phyloP scores from a whole-genome alignment of 768 basidiomycete genomes.

The Leccinum incarnatum region DNA sequence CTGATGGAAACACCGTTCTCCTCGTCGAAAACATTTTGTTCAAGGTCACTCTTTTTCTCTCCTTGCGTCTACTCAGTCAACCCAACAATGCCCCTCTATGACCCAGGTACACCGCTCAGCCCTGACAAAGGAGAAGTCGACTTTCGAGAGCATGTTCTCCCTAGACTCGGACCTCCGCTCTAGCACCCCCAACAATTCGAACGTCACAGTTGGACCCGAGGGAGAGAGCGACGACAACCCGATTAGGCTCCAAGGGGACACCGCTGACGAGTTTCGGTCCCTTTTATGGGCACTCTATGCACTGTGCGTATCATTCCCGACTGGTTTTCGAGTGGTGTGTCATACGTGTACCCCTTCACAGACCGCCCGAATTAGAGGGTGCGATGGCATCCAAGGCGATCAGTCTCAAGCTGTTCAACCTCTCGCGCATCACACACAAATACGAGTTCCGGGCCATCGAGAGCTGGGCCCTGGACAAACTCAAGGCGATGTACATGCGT shows the following conservation, averaged over 20 bases:
- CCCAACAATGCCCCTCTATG: conserved; percentile 19
- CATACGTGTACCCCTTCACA: conserved; percentile 17
- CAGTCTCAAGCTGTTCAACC: conserved; percentile 43
- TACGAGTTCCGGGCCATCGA: conserved; percentile 47
- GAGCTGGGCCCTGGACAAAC: conserved; percentile 41
- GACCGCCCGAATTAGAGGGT: conserved; percentile 45
- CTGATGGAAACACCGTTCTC: conserved; percentile 41
- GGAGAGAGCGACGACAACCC: conserved; percentile 51
- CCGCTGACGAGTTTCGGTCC: conserved; percentile 48
- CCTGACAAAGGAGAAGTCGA: conserved; percentile 44
- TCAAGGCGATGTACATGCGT: conserved; percentile 38
- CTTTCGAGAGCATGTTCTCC: conserved; percentile 48
- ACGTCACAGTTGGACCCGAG: conserved; percentile 37
- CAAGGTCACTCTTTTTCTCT: conserved; percentile 37
- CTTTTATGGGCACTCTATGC: conserved; percentile 54
- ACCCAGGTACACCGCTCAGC: conserved; percentile 39
- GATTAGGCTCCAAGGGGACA: conserved; percentile 46
- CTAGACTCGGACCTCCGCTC: conserved; percentile 36
- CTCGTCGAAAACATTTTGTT: conserved; percentile 46
- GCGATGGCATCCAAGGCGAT: conserved; percentile 42
- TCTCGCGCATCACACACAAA: conserved; percentile 48
- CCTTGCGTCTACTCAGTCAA: conserved; percentile 10
- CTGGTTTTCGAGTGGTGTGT: background rate
- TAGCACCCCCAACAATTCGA: conserved; percentile 17
- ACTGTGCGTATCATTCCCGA: conserved; percentile 37